A percentile compares a stretch with the other conserved stretches of the same genome.
Evolutionary conservation across 2,329 filamentous ascomycete genomes (phyloP).

Genomic region (Mollisiaceae sp.): DNA sequence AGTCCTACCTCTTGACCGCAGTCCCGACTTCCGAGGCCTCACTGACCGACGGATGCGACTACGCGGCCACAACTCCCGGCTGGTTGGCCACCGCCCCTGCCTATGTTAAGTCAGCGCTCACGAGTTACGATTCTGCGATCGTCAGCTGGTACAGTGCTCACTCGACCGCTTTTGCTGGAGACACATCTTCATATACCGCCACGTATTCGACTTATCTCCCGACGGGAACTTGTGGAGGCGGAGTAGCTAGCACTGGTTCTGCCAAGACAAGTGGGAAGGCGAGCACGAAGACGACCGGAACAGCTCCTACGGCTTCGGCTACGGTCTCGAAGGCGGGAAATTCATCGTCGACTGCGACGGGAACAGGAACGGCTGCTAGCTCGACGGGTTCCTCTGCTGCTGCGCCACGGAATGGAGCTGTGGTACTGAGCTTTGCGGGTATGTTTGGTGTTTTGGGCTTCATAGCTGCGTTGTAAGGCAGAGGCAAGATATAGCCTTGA

Average conservation of each 20-base stretch:
- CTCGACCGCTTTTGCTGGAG: background rate
- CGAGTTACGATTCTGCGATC: conserved; percentile 24
- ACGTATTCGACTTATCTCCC: background rate
- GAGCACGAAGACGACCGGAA: background rate
- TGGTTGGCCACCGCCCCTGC: conserved; percentile 27
- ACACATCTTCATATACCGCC: background rate
- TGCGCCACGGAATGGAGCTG: conserved; percentile 12
- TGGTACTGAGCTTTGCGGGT: conserved; percentile 14
- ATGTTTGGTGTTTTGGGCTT: conserved; percentile 20
- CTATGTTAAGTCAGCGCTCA: conserved; percentile 24
- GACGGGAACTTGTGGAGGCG: conserved; percentile 3
- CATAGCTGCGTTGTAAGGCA: conserved; percentile 11
- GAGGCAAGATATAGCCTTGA: background rate
- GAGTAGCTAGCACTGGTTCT: background rate
- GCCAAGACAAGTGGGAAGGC: background rate
- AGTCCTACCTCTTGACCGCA: conserved; percentile 27
- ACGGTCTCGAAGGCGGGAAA: too few relatives aligned
- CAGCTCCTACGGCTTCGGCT: background rate
- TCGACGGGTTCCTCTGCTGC: conserved; percentile 15
- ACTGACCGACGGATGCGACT: conserved; percentile 9
- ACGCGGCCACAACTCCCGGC: conserved; percentile 17
- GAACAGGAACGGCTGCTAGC: conserved; percentile 7
- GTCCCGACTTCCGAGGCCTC: conserved; percentile 15
- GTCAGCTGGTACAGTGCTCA: conserved; percentile 22
- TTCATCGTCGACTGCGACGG: background rate